Evolutionary conservation across 805 yeast genomes (phyloP).

Genomic region (Teunomyces atbi): DNA sequence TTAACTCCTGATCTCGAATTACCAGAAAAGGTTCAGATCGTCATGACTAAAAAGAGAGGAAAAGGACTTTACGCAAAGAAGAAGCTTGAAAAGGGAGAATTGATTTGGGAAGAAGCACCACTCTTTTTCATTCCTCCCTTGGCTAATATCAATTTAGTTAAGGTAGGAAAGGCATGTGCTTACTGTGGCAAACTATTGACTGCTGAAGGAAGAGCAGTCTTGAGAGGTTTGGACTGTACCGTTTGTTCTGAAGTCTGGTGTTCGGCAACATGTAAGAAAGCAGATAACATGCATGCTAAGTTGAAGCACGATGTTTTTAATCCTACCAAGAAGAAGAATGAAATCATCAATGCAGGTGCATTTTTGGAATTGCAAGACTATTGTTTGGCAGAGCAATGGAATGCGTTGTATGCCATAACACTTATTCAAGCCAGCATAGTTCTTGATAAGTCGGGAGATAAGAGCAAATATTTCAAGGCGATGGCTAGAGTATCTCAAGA

Average conservation of each 20-base stretch:
- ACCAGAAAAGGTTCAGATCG: conserved; percentile 45
- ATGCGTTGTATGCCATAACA: conserved; percentile 65
- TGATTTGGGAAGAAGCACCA: conserved; percentile 58
- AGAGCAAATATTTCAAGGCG: conserved; percentile 49
- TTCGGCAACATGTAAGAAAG: conserved; percentile 55
- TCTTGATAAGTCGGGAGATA: conserved; percentile 41
- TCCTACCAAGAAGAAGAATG: conserved; percentile 32
- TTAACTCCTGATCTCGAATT: conserved; percentile 44
- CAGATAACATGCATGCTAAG: conserved; percentile 48
- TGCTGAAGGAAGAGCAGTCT: conserved; percentile 25
- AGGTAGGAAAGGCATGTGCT: conserved; percentile 65
- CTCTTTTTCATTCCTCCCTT: conserved; percentile 68
- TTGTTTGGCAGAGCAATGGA: conserved; percentile 65
- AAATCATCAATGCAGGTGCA: conserved; percentile 40
- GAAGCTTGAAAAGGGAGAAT: conserved; percentile 46
- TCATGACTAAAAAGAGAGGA: conserved; percentile 53
- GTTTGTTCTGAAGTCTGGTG: conserved; percentile 73
- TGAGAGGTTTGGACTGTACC: conserved; percentile 61
- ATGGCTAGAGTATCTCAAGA: conserved; percentile 73
- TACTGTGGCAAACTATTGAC: conserved; percentile 61
- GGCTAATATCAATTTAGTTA: conserved; percentile 58
- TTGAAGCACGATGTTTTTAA: conserved; percentile 53
- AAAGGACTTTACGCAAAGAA: conserved; percentile 58
- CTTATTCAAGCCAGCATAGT: conserved; percentile 49
- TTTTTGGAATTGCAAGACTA: conserved; percentile 59